A percentile compares a stretch with the other conserved stretches of the same genome.
Conservation (phyloP, 192 early-diverging fungal species). For the Physocladia obscura region DNA sequence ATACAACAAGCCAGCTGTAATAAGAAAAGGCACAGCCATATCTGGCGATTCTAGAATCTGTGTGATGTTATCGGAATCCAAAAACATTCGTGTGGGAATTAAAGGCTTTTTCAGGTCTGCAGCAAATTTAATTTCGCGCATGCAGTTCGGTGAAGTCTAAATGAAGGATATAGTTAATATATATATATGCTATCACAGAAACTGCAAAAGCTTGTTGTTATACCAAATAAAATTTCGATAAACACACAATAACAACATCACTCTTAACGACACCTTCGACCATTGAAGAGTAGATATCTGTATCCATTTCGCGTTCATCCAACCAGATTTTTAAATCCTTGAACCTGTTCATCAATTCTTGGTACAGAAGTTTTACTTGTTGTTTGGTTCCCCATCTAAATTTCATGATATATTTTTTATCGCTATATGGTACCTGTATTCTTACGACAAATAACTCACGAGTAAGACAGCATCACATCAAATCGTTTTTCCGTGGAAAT, state of each 20-base stretch:
- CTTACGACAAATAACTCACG: too few relatives aligned
- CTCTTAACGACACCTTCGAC: conserved; percentile 9
- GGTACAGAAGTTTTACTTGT: not conserved
- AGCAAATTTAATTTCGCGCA: conserved; percentile 16
- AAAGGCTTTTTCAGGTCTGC: conserved; percentile 21
- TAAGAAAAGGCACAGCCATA: conserved; percentile 3
- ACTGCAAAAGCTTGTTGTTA: not conserved
- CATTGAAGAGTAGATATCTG: conserved; percentile 19
- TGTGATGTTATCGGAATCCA: not conserved
- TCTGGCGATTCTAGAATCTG: not conserved
- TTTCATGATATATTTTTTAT: too few relatives aligned
- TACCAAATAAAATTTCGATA: conserved; percentile 7
- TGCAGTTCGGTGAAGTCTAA: conserved; percentile 8
- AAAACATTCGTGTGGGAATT: conserved; percentile 14
- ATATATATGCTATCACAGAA: too few relatives aligned
- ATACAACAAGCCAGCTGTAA: conserved; percentile 11
- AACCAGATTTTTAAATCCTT: conserved; percentile 8
- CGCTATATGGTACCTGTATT: too few relatives aligned
- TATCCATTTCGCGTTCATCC: conserved; percentile 20
- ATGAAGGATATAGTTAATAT: too few relatives aligned
- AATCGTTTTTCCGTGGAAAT: not conserved
- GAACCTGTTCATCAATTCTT: not conserved
- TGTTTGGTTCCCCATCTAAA: conserved; percentile 1
- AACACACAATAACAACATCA: conserved; percentile 11
- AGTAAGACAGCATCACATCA: conserved; percentile 12